phyloP scores from a whole-genome alignment of 2,329 filamentous ascomycete genomes.

The Phyllosticta paracitricarpa region DNA sequence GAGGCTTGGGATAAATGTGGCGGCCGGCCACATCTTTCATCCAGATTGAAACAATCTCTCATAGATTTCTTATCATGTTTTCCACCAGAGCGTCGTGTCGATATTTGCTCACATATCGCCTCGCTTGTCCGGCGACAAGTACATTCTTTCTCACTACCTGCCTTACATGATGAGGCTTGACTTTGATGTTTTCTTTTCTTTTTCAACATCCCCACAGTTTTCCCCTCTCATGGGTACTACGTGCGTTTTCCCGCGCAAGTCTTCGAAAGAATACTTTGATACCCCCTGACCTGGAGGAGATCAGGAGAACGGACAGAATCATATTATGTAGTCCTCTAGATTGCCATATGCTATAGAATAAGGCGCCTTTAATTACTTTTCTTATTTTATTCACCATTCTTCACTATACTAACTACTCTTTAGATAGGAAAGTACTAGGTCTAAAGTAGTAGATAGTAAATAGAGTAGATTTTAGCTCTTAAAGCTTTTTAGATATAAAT shows the following conservation, averaged over 20 bases:
- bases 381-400: too few species aligned
- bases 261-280: not conserved
- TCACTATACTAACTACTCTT: not conserved
- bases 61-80: not conserved
- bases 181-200: not conserved
- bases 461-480: not conserved
- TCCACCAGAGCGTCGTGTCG: not conserved
- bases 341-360: not conserved
- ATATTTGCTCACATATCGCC: not conserved
- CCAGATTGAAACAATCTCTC: not conserved
- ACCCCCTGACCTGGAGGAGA: not conserved
- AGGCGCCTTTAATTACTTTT: not conserved
- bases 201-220: not conserved
- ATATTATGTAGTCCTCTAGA: not conserved
- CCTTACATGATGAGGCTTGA: not conserved
- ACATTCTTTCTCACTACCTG: not conserved
- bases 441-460: not conserved
- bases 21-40: not conserved
- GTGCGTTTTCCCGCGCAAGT: not conserved
- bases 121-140: not conserved
- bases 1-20: not conserved
- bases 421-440: not conserved
- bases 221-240: not conserved
- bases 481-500: not conserved
- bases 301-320: not conserved